Conservation (phyloP, 176 grass and related monocot species). For the Alopecurus myosuroides region DNA sequence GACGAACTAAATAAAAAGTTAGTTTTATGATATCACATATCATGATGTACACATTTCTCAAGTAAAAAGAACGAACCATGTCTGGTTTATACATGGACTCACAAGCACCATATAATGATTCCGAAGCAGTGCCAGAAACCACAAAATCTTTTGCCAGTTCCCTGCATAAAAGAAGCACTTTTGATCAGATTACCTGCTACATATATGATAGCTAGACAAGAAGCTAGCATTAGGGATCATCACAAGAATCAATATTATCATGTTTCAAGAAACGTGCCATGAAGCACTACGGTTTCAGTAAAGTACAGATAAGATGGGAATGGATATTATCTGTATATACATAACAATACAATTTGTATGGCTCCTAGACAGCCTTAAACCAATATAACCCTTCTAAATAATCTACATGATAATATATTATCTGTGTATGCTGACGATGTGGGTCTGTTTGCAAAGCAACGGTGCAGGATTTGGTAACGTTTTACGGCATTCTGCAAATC, state of each 20-base stretch:
- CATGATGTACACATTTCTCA: not conserved
- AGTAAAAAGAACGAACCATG: conserved; percentile 65
- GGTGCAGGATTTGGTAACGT: no score
- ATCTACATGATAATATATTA: not conserved
- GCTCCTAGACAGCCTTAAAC: not conserved
- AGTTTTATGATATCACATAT: not conserved
- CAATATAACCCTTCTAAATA: not conserved
- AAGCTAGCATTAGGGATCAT: not conserved
- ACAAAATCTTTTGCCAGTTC: conserved; percentile 97
- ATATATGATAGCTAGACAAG: not conserved
- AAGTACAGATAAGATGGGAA: not conserved
- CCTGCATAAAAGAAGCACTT: conserved; percentile 45
- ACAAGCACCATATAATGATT: conserved; percentile 88
- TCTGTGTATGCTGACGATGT: no score
- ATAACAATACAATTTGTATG: not conserved
- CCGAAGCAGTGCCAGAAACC: conserved; percentile 83
- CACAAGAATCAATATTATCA: not conserved
- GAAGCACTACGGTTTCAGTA: not conserved
- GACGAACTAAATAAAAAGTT: not conserved
- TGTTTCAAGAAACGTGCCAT: not conserved
- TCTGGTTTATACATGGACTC: conserved; percentile 97
- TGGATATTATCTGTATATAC: not conserved
- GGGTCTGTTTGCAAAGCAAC: no score
- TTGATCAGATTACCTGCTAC: not conserved
- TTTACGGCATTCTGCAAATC: no score